Evolutionary conservation across 108 stramenopile species (phyloP).

Genomic region (Nitzschia sp.): DNA sequence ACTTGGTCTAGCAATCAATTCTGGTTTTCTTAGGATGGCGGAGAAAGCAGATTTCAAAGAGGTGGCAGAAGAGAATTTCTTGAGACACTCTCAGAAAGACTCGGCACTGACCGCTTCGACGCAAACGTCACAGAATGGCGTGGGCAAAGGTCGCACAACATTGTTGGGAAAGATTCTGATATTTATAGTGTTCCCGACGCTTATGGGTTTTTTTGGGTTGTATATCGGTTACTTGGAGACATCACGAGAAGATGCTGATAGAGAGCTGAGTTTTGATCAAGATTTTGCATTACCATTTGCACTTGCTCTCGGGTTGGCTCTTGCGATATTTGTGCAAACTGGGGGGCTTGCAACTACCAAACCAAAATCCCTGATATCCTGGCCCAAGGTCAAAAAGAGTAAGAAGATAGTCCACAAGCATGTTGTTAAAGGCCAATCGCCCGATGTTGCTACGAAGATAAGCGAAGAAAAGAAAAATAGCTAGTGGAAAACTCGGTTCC

Average conservation of each 20-base stretch:
- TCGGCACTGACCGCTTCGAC: neutral
- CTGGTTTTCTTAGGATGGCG: no score
- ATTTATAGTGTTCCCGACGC: slow-evolving; percentile 49
- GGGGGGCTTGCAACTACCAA: slow-evolving; percentile 35
- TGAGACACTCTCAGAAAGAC: neutral
- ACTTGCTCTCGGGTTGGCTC: slow-evolving; percentile 40
- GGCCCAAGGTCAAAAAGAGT: slow-evolving; percentile 54
- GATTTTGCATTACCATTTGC: slow-evolving; percentile 66
- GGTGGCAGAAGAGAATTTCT: no score
- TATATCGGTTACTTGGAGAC: slow-evolving; percentile 42
- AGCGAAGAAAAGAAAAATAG: slow-evolving; percentile 19
- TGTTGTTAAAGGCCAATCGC: slow-evolving; percentile 24
- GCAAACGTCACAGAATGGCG: neutral
- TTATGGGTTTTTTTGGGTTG: slow-evolving; percentile 49
- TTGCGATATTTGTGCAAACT: slow-evolving; percentile 71
- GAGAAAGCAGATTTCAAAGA: no score
- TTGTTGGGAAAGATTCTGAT: slow-evolving; percentile 25
- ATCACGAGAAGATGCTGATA: slow-evolving; percentile 1
- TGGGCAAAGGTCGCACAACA: slow-evolving; percentile 3
- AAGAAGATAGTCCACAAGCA: slow-evolving; percentile 45
- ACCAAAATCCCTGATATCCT: slow-evolving; percentile 33
- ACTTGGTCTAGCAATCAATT: no score
- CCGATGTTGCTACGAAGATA: neutral
- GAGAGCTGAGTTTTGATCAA: slow-evolving; percentile 44
- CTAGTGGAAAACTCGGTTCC: no score